Conservation (phyloP, 495 filamentous ascomycete species). For the Trichoderma virens region DNA sequence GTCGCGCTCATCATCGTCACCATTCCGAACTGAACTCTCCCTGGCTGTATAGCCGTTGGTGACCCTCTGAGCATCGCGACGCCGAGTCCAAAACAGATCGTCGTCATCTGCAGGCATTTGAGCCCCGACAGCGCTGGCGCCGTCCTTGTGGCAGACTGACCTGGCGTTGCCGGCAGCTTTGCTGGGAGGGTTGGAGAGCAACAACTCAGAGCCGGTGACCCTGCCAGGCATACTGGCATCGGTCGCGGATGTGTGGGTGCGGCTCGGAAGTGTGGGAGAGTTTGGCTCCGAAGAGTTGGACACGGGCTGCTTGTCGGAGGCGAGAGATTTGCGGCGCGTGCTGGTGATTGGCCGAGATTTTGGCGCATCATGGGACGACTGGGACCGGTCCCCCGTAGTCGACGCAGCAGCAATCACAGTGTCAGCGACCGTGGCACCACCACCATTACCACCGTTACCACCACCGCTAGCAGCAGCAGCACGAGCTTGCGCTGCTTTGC, state of each 20-base stretch:
- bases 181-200: neutral
- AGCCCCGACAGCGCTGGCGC: neutral
- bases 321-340: conserved; percentile 11
- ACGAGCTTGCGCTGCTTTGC: neutral
- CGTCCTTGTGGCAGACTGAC: neutral
- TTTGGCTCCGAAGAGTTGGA: conserved; percentile 2
- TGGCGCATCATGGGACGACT: conserved; percentile 7
- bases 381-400: conserved; percentile 9
- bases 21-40: conserved; percentile 5
- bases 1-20: conserved; percentile 8
- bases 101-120: neutral
- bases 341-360: conserved; percentile 10
- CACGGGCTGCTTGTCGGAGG: conserved; percentile 10
- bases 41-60: conserved; percentile 5
- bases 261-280: conserved; percentile 11
- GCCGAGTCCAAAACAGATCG: conserved; percentile 3
- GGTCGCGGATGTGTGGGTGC: conserved; percentile 11
- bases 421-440: conserved; percentile 11
- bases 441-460: conserved; percentile 3
- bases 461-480: neutral
- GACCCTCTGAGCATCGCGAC: neutral
- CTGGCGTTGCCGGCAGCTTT: neutral
- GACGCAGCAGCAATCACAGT: conserved; percentile 6
- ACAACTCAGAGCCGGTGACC: neutral
- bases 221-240: conserved; percentile 12